Evolutionary conservation across 2,329 filamentous ascomycete genomes (phyloP).

Genomic region (Ascochyta koolunga): DNA sequence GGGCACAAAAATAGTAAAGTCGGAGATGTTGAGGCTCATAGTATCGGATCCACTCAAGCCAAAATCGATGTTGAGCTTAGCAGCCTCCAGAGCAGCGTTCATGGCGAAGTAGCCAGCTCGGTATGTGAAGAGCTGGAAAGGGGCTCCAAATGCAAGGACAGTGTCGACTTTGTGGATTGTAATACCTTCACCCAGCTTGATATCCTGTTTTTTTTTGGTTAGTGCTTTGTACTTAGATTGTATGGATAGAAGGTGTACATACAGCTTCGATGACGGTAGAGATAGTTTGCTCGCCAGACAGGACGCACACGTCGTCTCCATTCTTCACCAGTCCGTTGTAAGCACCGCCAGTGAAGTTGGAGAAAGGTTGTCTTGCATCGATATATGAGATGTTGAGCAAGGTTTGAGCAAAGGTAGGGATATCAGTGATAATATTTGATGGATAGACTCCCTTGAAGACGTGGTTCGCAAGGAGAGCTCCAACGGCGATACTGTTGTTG

Average conservation of each 20-base stretch:
- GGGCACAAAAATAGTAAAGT: constrained; percentile 82
- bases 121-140: constrained; percentile 36
- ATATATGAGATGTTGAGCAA: constrained; percentile 55
- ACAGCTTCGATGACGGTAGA: constrained; percentile 57
- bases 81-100: constrained; percentile 29
- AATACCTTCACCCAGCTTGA: constrained; percentile 34
- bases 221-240: neutral
- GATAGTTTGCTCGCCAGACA: constrained; percentile 58
- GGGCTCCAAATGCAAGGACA: constrained; percentile 33
- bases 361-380: constrained; percentile 50
- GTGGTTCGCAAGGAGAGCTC: constrained; percentile 62
- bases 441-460: constrained; percentile 59
- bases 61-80: constrained; percentile 30
- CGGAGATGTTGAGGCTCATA: constrained; percentile 51
- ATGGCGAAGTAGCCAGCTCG: constrained; percentile 33
- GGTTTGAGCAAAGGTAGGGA: constrained; percentile 53
- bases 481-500: constrained; percentile 42
- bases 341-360: constrained; percentile 65
- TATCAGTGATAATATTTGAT: constrained; percentile 43
- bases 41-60: constrained; percentile 21
- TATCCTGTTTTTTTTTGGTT: constrained; percentile 20
- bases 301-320: constrained; percentile 54
- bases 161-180: constrained; percentile 38
- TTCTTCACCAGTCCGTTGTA: constrained; percentile 55
- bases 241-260: constrained; percentile 25